Base-by-base conservation (phyloP, 2,329 filamentous ascomycete species). In the Metarhizium anisopliae region DNA sequence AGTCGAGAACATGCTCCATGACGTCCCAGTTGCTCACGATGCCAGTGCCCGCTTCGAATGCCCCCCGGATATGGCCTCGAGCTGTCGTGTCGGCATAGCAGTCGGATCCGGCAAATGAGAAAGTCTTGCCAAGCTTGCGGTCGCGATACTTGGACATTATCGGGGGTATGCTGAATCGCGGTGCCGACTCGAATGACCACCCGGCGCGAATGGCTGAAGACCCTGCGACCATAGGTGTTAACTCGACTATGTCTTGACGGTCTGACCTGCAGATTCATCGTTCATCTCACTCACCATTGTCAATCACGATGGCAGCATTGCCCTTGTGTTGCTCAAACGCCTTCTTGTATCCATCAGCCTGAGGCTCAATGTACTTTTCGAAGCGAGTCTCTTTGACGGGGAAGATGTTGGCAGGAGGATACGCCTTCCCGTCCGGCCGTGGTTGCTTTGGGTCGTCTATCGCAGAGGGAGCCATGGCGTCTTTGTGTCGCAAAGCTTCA, bases 21-120 rank as follows among this genome's bases (percentile, higher is more conserved):
- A 91, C 92, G 71, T 99, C 94, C 91, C 95, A 99, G 68, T 97
- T 97, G 70, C 90, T 92, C 58, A 97, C 84, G 51, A 99, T 87
- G 60, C 92, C 93, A 49, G 87, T 93, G 29, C 92, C 92, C 2
- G 87, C 82, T 69, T 99, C 94, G 64, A 96, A 97, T 1, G 92
- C 87, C 69, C 90, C 89, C 68, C 93, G 87, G 58, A 95, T 86
- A 69, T 97, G 94, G 11, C 91, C 90, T 56, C 90, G 83, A 25
- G 94, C 91, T 1, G 91, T 96, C 30, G 93, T 94, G 72, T 99
- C 94, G 60, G 92, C 87, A 67, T 94, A 97, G 66, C 95, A 90
- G 74, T 99, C 94, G 63, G 85, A 84, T 55, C 94, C 94, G 49
- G 95, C 87, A 68, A 97, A 96, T 30, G 88, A 90, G 68, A 95